phyloP scores from a whole-genome alignment of 2,329 filamentous ascomycete species.

The Orbilia blumenaviensis region DNA sequence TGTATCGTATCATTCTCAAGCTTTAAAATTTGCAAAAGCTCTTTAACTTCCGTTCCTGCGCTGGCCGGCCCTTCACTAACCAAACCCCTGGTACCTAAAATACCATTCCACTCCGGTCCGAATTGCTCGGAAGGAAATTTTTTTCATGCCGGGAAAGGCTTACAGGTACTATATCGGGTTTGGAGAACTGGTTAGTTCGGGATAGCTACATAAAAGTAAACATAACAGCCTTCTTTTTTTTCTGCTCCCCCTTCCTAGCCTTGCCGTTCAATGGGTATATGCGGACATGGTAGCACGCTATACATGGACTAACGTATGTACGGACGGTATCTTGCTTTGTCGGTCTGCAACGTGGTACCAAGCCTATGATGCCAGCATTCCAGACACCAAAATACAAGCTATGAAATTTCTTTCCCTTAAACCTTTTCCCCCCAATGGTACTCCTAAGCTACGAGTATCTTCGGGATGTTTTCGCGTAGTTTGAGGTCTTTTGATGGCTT shows the following conservation, averaged over 20 bases:
- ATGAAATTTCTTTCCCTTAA: background rate
- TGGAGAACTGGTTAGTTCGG: background rate
- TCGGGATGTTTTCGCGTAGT: background rate
- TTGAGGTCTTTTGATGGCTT: background rate
- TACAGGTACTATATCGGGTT: background rate
- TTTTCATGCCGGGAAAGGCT: background rate
- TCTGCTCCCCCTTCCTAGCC: background rate
- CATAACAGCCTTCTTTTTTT: background rate
- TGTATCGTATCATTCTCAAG: conserved; percentile 5
- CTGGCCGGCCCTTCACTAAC: no score
- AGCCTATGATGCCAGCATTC: conserved; percentile 40
- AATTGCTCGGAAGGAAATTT: conserved; percentile 35
- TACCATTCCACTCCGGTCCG: conserved; percentile 33
- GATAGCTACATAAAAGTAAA: background rate
- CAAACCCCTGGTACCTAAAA: no score
- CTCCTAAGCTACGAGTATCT: background rate
- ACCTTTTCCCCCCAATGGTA: no score
- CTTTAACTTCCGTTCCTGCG: background rate
- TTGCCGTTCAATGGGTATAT: background rate
- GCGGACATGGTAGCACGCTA: background rate
- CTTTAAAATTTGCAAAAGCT: background rate
- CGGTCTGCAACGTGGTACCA: conserved; percentile 42
- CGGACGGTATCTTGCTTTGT: conserved; percentile 17
- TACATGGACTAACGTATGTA: background rate
- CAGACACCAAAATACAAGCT: background rate